Evolutionary conservation across 441 rosid species (phyloP).

Genomic region (Pelargonium australe): DNA sequence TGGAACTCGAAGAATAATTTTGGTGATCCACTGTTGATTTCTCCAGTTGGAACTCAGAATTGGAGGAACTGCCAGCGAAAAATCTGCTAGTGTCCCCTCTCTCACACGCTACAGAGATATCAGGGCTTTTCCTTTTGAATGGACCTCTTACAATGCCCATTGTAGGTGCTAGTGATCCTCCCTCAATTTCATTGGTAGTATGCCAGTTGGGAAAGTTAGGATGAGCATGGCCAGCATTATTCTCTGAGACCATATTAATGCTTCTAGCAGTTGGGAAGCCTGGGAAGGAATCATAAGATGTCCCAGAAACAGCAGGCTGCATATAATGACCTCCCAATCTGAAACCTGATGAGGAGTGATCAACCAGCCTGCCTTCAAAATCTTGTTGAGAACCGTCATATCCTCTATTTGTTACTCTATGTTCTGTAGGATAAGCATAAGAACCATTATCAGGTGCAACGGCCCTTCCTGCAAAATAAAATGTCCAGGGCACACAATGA

Average conservation of each 20-base stretch:
- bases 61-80: constrained; percentile 31
- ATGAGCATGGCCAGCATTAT: constrained; percentile 14
- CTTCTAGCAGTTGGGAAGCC: constrained; percentile 21
- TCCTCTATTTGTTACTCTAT: constrained; percentile 15
- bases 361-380: constrained; percentile 15
- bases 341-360: constrained; percentile 19
- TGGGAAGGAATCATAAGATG: constrained; percentile 17
- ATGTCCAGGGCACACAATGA: not conserved
- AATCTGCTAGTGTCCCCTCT: constrained; percentile 23
- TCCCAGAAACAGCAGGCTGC: constrained; percentile 18
- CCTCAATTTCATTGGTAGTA: constrained; percentile 20
- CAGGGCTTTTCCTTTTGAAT: constrained; percentile 25
- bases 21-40: constrained; percentile 20
- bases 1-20: constrained; percentile 18
- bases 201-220: constrained; percentile 16
- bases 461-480: constrained; percentile 24
- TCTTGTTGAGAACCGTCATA: constrained; percentile 14
- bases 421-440: constrained; percentile 20
- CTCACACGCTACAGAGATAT: constrained; percentile 13
- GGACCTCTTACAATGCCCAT: constrained; percentile 21
- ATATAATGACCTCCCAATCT: constrained; percentile 18
- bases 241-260: constrained; percentile 19
- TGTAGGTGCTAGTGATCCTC: constrained; percentile 20
- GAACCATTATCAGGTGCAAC: constrained; percentile 21
- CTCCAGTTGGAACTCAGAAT: constrained; percentile 18